Base-by-base conservation (phyloP, 768 basidiomycete genomes). In the Psilocybe cubensis region DNA sequence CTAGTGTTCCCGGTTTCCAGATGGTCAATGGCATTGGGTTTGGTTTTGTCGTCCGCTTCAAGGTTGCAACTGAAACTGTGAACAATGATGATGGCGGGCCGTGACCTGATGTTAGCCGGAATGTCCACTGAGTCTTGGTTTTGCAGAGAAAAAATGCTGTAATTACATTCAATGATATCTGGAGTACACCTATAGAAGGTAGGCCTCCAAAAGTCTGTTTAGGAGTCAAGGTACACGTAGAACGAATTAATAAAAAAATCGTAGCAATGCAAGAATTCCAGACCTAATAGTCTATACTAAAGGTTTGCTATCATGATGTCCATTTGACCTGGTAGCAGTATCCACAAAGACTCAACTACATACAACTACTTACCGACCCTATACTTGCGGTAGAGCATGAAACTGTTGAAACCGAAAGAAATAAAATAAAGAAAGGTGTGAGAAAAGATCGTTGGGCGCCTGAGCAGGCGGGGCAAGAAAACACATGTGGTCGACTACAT, bases 1-100 rank as follows among this genome's bases (percentile, higher is more conserved):
- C 92, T 47, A 77, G 69, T 12, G 92, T 89, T 14, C 94, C 94
- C 4, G 94, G 94, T 70, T 93, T 94, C 94, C 94, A 96, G 68
- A 96, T 95, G 42, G 86, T 83, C 54, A 87, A 73, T 18, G 83
- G 78, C 83, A 86, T 84, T 56, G 56, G 47, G 21, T n/a, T n/a
- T n/a, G n/a, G n/a, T n/a, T n/a, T n/a, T n/a, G n/a, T n/a, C n/a
- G n/a, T n/a, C n/a, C n/a, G n/a, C n/a, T n/a, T n/a, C n/a, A n/a
- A n/a, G n/a, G n/a, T n/a, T n/a, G n/a, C n/a, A n/a, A n/a, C n/a
- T n/a, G n/a, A n/a, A n/a, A n/a, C n/a, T n/a, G n/a, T n/a, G n/a
- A n/a, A n/a, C n/a, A n/a, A n/a, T n/a, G 31, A 33, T 33, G 31
- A 33, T 33, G 31, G 31, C 31, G 31, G 31, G 31, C 31, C 31